Evolutionary conservation across 164 flowering plant genomes (phyloP), one percentile per base, ranked within the genome.

Genomic region (Vitis labrusca): DNA sequence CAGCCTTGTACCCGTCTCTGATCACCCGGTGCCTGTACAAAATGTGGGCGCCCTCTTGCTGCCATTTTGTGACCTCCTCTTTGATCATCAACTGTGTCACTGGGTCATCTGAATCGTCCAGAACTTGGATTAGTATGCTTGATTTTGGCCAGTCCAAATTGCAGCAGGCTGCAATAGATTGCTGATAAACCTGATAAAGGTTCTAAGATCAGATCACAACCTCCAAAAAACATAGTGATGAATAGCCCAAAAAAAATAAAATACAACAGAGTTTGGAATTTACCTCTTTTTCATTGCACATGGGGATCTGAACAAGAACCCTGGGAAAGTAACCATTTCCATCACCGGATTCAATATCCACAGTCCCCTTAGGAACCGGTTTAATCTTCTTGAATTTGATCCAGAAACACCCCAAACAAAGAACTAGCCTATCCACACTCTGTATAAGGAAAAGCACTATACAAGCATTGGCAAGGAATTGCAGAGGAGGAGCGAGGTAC

Each of bases 261-360:
- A 3, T 9, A 3, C 30, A 61, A 32, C 2, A 37, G 44, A 37
- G 17, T 23, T 53, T 17, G 5, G 64, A 73, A 55, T 2, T 70
- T 84, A 94, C 99, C 97, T 95, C 98, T 71, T 84, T 90, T 72
- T 95, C 99, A 68, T 95, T 95, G 84, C 99, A 94, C 99, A 94
- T 94, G 56, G 99, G 99, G 81, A 94, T 94, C 90, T 94, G 98
- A 66, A 94, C 92, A 64, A 94, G 90, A 61, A 94, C 97, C 97
- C 91, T 94, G 2, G 99, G 99, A 78, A 78, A 88, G 75, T 68
- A 94, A 3, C 74, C 82, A 58, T 63, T 65, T 11, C 73, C 86
- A 17, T 82, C 88, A 9, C 87, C 88, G 32, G 89, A 82, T 71
- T 95, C 98, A 37, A 85, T 79, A 83, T 90, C 97, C 7, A 73